Percentiles rank a stretch among this genome's conserved stretches.
phyloP scores from a whole-genome alignment of 805 yeast genomes.

The Myxozyma neglecta region DNA sequence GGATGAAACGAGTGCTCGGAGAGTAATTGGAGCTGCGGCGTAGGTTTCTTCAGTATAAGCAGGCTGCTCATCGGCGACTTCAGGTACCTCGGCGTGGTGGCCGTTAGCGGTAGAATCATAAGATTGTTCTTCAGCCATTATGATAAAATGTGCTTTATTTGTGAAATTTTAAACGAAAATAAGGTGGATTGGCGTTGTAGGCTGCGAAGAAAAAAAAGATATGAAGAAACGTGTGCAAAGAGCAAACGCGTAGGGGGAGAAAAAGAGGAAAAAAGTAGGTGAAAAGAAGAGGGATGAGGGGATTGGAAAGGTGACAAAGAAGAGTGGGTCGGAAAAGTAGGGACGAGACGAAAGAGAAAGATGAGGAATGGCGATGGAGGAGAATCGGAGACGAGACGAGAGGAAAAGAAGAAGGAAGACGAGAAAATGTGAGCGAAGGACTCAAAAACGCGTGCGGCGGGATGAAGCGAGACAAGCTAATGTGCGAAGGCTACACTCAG shows the following conservation, averaged over 20 bases:
- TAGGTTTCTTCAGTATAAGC: slow-evolving; percentile 15
- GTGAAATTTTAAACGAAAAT: neutral
- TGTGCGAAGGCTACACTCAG: neutral
- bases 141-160: neutral
- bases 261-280: neutral
- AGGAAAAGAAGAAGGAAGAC: neutral
- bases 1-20: slow-evolving; percentile 68
- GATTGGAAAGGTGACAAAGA: slow-evolving; percentile 1
- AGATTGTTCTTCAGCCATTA: slow-evolving; percentile 20
- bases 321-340: neutral
- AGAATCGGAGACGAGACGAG: neutral
- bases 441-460: neutral
- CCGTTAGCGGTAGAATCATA: slow-evolving; percentile 15
- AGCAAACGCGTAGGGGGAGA: neutral
- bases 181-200: neutral
- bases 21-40: slow-evolving; percentile 32
- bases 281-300: neutral
- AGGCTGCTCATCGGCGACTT: neutral
- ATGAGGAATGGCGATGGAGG: neutral
- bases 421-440: neutral
- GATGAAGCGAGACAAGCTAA: too few relatives aligned
- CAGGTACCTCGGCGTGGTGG: slow-evolving; percentile 3
- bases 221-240: neutral
- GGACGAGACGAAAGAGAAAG: neutral
- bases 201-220: neutral